Percentiles rank a stretch among this genome's conserved stretches.
Evolutionary conservation across 139 green algal species (phyloP).

Genomic region (Mesotaenium endlicherianum): DNA sequence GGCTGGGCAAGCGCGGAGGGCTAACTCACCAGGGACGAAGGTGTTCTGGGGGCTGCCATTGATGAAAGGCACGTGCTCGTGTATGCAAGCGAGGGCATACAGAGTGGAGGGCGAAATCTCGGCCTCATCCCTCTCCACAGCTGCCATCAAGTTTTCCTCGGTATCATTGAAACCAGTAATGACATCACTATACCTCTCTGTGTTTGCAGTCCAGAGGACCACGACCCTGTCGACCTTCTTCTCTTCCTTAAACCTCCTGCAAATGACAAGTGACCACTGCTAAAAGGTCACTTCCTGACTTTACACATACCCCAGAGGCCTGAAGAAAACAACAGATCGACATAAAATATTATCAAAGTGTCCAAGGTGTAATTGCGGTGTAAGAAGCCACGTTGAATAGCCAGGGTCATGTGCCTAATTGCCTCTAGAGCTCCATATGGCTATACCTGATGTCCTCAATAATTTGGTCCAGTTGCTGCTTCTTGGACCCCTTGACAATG

Average conservation of each 20-base stretch:
- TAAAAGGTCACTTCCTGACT: too few relatives aligned
- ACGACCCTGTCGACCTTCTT: constrained; percentile 67
- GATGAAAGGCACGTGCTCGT: constrained; percentile 94
- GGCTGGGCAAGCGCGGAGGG: too few relatives aligned
- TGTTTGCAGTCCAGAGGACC: constrained; percentile 99
- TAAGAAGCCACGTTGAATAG: too few relatives aligned
- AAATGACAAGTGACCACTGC: too few relatives aligned
- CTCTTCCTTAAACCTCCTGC: constrained; percentile 54
- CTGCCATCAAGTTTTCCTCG: constrained; percentile 80
- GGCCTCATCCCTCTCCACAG: constrained; percentile 78
- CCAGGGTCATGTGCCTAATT: too few relatives aligned
- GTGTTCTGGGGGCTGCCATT: constrained; percentile 98
- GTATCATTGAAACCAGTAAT: constrained; percentile 94
- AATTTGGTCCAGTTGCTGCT: constrained; percentile 85
- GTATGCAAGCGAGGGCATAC: constrained; percentile 86
- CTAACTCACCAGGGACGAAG: constrained; percentile 62
- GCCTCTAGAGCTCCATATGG: too few relatives aligned
- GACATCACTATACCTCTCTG: constrained; percentile 90
- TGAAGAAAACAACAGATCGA: too few relatives aligned
- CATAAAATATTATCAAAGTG: too few relatives aligned
- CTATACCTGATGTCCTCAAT: constrained; percentile 75
- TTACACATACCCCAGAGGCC: too few relatives aligned
- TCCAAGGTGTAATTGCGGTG: too few relatives aligned
- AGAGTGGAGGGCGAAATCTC: constrained; percentile 95
- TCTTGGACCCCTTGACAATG: constrained; percentile 85